phyloP scores from a whole-genome alignment of 2,329 filamentous ascomycete genomes.

The Nemania bipapillata region DNA sequence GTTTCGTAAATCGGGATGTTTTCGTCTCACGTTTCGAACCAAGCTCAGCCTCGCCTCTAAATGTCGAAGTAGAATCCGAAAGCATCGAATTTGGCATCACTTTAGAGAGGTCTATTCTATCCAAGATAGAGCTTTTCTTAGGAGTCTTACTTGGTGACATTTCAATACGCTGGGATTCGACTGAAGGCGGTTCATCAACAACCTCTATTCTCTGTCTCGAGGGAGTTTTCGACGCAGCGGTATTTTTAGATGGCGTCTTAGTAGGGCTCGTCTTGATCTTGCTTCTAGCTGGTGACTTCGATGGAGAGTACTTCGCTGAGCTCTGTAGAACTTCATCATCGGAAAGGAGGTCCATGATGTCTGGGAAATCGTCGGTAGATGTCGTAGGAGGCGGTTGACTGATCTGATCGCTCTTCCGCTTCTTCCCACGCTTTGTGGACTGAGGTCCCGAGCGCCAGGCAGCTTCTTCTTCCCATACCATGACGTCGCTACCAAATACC shows the following conservation, averaged over 20 bases:
- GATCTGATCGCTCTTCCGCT: conserved; percentile 64
- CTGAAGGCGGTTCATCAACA: conserved; percentile 27
- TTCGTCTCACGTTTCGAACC: conserved; percentile 35
- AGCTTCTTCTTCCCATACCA: conserved; percentile 58
- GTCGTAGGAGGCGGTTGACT: conserved; percentile 47
- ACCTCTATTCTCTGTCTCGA: conserved; percentile 28
- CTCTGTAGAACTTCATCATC: conserved; percentile 47
- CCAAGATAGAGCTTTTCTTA: conserved; percentile 35
- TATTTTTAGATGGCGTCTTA: conserved; percentile 38
- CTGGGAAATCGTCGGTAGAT: conserved; percentile 61
- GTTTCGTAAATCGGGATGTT: conserved; percentile 41
- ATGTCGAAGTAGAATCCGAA: conserved; percentile 35
- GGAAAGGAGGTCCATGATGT: conserved; percentile 61
- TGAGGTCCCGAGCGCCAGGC: conserved; percentile 54
- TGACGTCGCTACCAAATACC: conserved; percentile 48
- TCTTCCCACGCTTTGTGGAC: conserved; percentile 57
- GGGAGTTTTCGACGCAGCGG: conserved; percentile 23
- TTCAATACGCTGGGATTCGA: conserved; percentile 35
- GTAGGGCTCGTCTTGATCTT: conserved; percentile 43
- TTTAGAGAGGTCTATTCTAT: conserved; percentile 23
- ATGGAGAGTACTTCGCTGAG: conserved; percentile 53
- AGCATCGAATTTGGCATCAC: conserved; percentile 18
- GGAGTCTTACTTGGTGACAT: conserved; percentile 46
- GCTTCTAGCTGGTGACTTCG: conserved; percentile 52
- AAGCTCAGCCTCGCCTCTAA: conserved; percentile 38